phyloP scores from a whole-genome alignment of 2,329 filamentous ascomycete genomes.

The Monosporascus sp. region DNA sequence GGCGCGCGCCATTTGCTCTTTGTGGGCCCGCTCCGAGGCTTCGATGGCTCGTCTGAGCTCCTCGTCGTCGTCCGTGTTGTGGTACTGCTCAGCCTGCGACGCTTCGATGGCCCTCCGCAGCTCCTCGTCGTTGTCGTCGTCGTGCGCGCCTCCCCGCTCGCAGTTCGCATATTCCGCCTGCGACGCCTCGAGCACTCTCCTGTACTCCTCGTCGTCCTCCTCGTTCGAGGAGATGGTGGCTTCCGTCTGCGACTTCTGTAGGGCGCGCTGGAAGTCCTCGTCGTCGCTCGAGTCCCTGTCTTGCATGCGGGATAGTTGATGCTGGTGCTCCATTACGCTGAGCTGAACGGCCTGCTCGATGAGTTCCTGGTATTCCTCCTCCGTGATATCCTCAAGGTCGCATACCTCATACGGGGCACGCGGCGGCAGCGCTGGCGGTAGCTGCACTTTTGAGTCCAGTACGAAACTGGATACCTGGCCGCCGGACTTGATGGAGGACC shows the following conservation, averaged over 20 bases:
- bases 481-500: slow-evolving; percentile 10
- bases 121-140: slow-evolving; percentile 26
- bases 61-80: slow-evolving; percentile 31
- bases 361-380: slow-evolving; percentile 52
- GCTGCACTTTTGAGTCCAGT: background rate
- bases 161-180: slow-evolving; percentile 17
- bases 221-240: slow-evolving; percentile 9
- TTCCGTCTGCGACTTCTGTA: slow-evolving; percentile 19
- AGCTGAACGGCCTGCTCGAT: slow-evolving; percentile 51
- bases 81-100: slow-evolving; percentile 26
- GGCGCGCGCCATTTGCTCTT: slow-evolving; percentile 36
- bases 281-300: slow-evolving; percentile 16
- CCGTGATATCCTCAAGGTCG: slow-evolving; percentile 41
- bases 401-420: slow-evolving; percentile 10
- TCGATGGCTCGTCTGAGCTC: slow-evolving; percentile 42
- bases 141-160: slow-evolving; percentile 3
- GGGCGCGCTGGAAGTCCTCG: slow-evolving; percentile 14
- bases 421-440: background rate
- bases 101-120: slow-evolving; percentile 35
- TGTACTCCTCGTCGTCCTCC: slow-evolving; percentile 32
- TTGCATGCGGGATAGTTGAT: slow-evolving; percentile 12
- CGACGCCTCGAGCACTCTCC: slow-evolving; percentile 35
- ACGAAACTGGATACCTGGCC: background rate
- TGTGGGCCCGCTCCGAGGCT: slow-evolving; percentile 40
- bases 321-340: slow-evolving; percentile 35